phyloP scores from a whole-genome alignment of 345 rosid species.

The Dimocarpus longan region DNA sequence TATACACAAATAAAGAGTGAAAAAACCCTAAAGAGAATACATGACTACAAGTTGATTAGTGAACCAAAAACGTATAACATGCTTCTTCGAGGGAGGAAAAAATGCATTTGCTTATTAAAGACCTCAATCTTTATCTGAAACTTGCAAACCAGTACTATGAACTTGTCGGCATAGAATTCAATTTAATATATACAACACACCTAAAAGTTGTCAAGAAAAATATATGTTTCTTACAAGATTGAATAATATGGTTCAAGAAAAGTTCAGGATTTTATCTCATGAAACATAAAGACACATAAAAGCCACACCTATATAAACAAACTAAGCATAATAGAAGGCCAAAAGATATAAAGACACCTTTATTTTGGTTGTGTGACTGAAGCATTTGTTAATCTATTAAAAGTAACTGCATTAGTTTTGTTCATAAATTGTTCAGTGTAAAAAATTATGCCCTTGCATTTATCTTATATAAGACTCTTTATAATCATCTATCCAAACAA shows the following conservation, averaged over 20 bases:
- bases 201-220: neutral
- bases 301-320: neutral
- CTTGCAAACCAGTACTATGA: neutral
- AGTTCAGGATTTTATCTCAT: neutral
- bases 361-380: neutral
- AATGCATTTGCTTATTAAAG: no score
- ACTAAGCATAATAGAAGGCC: neutral
- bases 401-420: neutral
- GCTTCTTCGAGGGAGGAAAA: no score
- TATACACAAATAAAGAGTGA: neutral
- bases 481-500: neutral
- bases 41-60: neutral
- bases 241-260: neutral
- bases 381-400: constrained; percentile 2
- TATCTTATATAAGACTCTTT: neutral
- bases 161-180: constrained; percentile 2
- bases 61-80: neutral
- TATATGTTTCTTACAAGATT: neutral
- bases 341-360: neutral
- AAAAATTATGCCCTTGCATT: neutral
- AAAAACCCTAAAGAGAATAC: neutral
- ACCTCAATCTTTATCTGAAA: neutral
- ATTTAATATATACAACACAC: neutral
- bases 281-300: neutral
- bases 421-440: neutral